Conservation (phyloP, 768 basidiomycete genomes). For the Suillus sp. region DNA sequence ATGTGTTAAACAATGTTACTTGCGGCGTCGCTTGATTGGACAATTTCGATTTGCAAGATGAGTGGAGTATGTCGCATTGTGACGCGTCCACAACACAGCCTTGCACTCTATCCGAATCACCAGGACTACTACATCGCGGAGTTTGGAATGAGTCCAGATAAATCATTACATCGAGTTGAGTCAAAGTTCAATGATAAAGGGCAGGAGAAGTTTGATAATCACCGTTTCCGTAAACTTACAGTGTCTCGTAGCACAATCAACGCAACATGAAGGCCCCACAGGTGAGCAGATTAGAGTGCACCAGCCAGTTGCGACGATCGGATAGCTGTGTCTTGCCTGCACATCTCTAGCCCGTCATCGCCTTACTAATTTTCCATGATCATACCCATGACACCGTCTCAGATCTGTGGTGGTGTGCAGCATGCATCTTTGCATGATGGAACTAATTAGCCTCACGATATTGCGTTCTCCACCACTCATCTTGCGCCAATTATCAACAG, state of each 20-base stretch:
- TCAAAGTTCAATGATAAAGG: slow-evolving; percentile 6
- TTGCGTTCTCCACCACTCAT: slow-evolving; percentile 1
- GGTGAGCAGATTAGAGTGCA: slow-evolving; percentile 4
- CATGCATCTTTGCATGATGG: slow-evolving; percentile 10
- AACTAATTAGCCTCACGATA: slow-evolving; percentile 3
- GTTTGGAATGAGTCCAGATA: neutral
- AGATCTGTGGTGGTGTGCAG: neutral
- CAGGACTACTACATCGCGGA: neutral
- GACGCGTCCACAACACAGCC: neutral
- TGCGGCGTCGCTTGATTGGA: neutral
- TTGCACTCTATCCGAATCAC: neutral
- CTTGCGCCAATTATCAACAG: neutral
- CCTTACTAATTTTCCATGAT: neutral
- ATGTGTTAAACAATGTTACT: neutral
- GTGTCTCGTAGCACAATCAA: slow-evolving; percentile 1
- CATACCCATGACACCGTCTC: neutral
- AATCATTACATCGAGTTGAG: neutral
- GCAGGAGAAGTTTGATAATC: slow-evolving; percentile 4
- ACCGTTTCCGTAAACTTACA: slow-evolving; percentile 1
- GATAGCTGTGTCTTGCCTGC: slow-evolving; percentile 6
- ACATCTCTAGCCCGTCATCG: slow-evolving; percentile 6
- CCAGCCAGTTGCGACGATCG: slow-evolving; percentile 2
- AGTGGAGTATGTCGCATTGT: neutral
- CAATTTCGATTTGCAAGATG: neutral
- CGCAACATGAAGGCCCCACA: neutral